Conservation (phyloP, 352 stramenopile genomes). For the Vaucheria bursata region DNA sequence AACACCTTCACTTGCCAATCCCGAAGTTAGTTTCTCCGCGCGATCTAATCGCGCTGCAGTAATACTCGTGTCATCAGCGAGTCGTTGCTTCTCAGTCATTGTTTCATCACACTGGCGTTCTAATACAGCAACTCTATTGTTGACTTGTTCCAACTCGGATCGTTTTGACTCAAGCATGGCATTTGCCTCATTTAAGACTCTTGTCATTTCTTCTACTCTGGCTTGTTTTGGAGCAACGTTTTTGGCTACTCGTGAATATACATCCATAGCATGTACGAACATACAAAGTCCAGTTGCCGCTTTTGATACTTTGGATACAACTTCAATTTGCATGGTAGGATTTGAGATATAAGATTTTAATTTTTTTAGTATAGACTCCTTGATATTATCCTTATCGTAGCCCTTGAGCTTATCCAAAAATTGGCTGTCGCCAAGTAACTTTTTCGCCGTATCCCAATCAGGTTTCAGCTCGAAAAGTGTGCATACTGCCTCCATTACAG, state of each 20-base stretch:
- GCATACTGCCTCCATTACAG: conserved; percentile 86
- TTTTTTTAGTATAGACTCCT: conserved; percentile 70
- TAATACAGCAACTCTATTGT: conserved; percentile 66
- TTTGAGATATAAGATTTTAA: conserved; percentile 63
- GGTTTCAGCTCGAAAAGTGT: conserved; percentile 75
- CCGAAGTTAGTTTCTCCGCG: conserved; percentile 79
- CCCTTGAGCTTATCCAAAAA: conserved; percentile 79
- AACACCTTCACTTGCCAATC: conserved; percentile 73
- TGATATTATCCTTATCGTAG: conserved; percentile 90
- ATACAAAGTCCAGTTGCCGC: conserved; percentile 78
- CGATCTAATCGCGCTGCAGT: conserved; percentile 75
- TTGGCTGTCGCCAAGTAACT: conserved; percentile 67
- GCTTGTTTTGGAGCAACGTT: conserved; percentile 81
- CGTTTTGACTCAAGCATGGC: conserved; percentile 61
- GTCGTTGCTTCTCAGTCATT: conserved; percentile 75
- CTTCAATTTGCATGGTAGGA: conserved; percentile 73
- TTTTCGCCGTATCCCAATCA: conserved; percentile 81
- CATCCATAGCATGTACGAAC: conserved; percentile 85
- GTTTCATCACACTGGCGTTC: conserved; percentile 78
- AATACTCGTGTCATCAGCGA: conserved; percentile 68
- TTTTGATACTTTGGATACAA: conserved; percentile 80
- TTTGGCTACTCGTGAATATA: conserved; percentile 82
- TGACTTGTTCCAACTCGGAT: conserved; percentile 69
- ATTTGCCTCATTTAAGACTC: conserved; percentile 74
- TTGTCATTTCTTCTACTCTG: conserved; percentile 77